Evolutionary conservation across 2,329 filamentous ascomycete species (phyloP).

Genomic region (Purpureocillium takamizusanense): DNA sequence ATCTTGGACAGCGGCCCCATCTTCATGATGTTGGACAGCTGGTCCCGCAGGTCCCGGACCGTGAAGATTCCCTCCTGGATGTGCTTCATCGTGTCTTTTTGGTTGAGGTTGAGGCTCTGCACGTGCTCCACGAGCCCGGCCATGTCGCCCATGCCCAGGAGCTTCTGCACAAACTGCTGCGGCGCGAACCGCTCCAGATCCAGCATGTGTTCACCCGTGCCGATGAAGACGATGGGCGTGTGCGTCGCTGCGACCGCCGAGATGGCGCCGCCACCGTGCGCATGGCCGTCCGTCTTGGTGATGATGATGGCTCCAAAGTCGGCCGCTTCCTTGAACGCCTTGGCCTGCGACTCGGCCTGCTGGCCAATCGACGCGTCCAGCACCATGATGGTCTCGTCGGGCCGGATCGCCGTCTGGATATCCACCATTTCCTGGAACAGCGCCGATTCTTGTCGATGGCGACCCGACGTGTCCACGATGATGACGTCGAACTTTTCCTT

Average conservation of each 20-base stretch:
- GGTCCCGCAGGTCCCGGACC: constrained; percentile 85
- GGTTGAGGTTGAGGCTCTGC: constrained; percentile 87
- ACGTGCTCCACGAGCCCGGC: constrained; percentile 92
- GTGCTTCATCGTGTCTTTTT: constrained; percentile 99
- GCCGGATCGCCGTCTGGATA: constrained; percentile 81
- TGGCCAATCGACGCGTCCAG: constrained; percentile 95
- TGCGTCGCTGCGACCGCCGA: constrained; percentile 94
- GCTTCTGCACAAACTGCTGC: constrained; percentile 84
- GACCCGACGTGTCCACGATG: constrained; percentile 93
- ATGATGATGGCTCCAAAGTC: constrained; percentile 98
- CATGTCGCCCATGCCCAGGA: constrained; percentile 97
- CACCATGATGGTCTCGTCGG: constrained; percentile 98
- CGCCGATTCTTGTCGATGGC: constrained; percentile 89
- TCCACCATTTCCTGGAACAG: constrained; percentile 97
- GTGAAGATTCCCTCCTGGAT: constrained; percentile 96
- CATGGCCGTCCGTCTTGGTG: constrained; percentile 95
- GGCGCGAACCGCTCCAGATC: constrained; percentile 91
- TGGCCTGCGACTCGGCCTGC: constrained; percentile 85
- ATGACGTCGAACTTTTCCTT: constrained; percentile 98
- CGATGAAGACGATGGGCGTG: constrained; percentile 95
- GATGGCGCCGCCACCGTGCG: constrained; percentile 91
- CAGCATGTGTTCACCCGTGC: constrained; percentile 94
- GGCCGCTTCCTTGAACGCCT: constrained; percentile 94
- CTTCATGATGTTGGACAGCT: constrained; percentile 98
- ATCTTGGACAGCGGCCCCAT: constrained; percentile 97